These are phyloP conservation scores for Carex sylvatica DNA, from an alignment of 202 grass and related monocot genomes.

Conservation along the genomic window DNA sequence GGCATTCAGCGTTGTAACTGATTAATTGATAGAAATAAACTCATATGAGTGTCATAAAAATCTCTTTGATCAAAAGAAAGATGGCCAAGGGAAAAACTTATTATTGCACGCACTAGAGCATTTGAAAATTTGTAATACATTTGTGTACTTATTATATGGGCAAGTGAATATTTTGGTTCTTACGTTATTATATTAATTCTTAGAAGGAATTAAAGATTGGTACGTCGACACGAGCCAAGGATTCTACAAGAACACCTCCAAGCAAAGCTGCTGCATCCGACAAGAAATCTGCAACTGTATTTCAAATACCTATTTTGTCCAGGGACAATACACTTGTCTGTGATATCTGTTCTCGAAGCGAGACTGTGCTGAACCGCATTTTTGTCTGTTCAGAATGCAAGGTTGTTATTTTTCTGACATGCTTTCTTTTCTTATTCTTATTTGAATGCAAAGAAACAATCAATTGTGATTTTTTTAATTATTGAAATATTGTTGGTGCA, in stretches of 20 bases:
- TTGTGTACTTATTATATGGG: slow-evolving; percentile 30
- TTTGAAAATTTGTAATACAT: slow-evolving; percentile 32
- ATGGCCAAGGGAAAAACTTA: background rate
- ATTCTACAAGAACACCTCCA: slow-evolving; percentile 48
- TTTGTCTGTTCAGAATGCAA: slow-evolving; percentile 97
- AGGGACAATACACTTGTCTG: slow-evolving; percentile 78
- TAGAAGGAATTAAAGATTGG: slow-evolving; percentile 49
- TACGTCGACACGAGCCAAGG: slow-evolving; percentile 43
- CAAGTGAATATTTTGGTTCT: background rate
- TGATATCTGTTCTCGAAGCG: slow-evolving; percentile 79
- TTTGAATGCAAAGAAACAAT: background rate
- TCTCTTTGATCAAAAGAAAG: background rate
- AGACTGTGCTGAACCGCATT: slow-evolving; percentile 79
- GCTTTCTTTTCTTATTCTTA: slow-evolving; percentile 31
- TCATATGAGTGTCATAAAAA: background rate
- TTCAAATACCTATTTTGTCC: slow-evolving; percentile 53
- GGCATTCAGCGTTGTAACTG: background rate
- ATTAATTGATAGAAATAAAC: slow-evolving; percentile 2
- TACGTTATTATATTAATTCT: background rate
- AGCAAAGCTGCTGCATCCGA: slow-evolving; percentile 49
- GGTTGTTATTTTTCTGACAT: slow-evolving; percentile 30
- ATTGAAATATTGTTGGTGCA: slow-evolving; percentile 34
- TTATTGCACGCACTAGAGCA: background rate
- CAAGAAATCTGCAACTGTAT: slow-evolving; percentile 47
- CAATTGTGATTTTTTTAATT: slow-evolving; percentile 24